Evolutionary conservation across 2,329 filamentous ascomycete species (phyloP), one percentile per base, ranked within the genome.

Genomic region (Hypoxylon sp.): DNA sequence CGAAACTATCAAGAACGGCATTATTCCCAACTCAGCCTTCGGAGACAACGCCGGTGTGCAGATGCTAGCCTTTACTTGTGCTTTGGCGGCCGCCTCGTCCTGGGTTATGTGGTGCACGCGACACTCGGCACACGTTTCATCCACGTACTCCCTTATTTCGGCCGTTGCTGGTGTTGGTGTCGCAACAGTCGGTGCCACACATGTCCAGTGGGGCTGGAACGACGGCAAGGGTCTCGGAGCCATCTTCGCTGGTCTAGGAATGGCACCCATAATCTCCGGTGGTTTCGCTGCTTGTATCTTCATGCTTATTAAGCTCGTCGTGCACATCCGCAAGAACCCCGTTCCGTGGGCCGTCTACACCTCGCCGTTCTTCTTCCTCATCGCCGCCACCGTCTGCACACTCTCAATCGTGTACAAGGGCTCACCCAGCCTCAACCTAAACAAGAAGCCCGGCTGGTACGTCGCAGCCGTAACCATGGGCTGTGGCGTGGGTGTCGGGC

Each of bases 61-160:
- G 80, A 86, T 92, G 80, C 84, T 92, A 54, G 90, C 89, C 61
- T 90, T 91, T 75, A 86, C 88, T 32, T 90, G 87, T 68, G 88
- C 89, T 24, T 83, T 88, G 0, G 89, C 88, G 15, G 90, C 84
- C 73, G 89, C 90, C 54, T 89, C 90, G 1, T 82, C 85, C 8
- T 94, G 91, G 91, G 90, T 93, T 51, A 93, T 93, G 90, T 93
- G 91, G 90, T 93, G 91, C 79, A 93, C 91, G 1, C 84, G 85
- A 51, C 85, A 93, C 84, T 91, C 89, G 3, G 89, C 90, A 65
- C 91, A 92, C 80, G 90, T 92, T 73, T 92, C 90, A 0, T 91
- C 90, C 0, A 92, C 90, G 27, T 91, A 92, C 83, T 91, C 90
- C 0, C 86, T 92, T 59, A 87, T 92, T 76, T 91, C 89, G 0